Evolutionary conservation across 176 grass and related monocot genomes (phyloP), one percentile per base, ranked within the genome.

Genomic region (Cenchrus americanus): DNA sequence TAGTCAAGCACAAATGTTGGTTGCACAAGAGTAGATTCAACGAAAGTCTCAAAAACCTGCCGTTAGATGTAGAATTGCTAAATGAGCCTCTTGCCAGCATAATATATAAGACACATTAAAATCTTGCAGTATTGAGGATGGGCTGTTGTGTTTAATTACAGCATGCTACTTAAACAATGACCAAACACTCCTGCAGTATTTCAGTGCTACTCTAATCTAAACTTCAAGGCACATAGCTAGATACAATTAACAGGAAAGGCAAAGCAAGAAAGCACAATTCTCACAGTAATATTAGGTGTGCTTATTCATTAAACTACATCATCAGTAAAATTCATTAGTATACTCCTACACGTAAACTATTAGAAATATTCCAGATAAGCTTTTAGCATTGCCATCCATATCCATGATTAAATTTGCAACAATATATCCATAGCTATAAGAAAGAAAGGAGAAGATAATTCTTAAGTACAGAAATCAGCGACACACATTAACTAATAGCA

Each of bases 1-100:
- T 98, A 98, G 80, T 98, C 96, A 88, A 98, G 96, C 77, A 98
- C 96, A 90, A 96, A 98, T 81, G 93, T 98, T 75, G 93, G 96
- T 72, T 96, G 96, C 74, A 95, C 49, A 54, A 98, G 91, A 21
- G 89, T 98, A 87, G 93, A 87, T 90, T 98, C 96, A 78, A 98
- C 89, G 82, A 92, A 69, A 71, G 83, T 91, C 87, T 98, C 96
- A 87, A 98, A 98, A 82, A 98, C 89, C 96, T 98, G 86, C 60
- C 78, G 87, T 65, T 55, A 66, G 47, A 87, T 54, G 18, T n/a
- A 80, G 9, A 74, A 74, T 37, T 69, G 51, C 53, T 79, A 52
- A 79, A 74, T 73, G 23, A 73, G 21, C 71, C 22, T 86, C 55
- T 43, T 46, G 10, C 23, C 32, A 26, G 12, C 24, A 75, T 59